Evolutionary conservation across 345 rosid genomes (phyloP).

Genomic region (Citrus australasica): DNA sequence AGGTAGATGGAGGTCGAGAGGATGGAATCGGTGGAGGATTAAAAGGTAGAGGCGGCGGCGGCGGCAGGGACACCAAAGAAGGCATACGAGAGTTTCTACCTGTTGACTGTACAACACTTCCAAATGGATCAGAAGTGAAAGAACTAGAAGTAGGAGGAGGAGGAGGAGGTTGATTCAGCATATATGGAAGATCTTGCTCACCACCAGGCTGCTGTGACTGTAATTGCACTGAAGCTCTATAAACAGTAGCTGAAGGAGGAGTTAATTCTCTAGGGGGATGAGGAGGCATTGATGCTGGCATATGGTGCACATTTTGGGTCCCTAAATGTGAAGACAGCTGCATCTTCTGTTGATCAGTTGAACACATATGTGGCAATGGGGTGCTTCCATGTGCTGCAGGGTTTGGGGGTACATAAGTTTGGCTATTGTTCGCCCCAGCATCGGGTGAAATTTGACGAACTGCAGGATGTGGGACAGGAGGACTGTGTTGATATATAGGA

Average conservation of each 20-base stretch:
- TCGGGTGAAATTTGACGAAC: slow-evolving; percentile 28
- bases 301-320: slow-evolving; percentile 20
- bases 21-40: slow-evolving; percentile 28
- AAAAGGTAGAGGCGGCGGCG: slow-evolving; percentile 31
- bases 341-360: slow-evolving; percentile 30
- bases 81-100: slow-evolving; percentile 17
- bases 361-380: slow-evolving; percentile 20
- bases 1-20: slow-evolving; percentile 21
- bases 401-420: slow-evolving; percentile 23
- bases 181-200: slow-evolving; percentile 26
- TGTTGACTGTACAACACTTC: slow-evolving; percentile 14
- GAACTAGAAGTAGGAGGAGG: slow-evolving; percentile 24
- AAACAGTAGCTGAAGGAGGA: slow-evolving; percentile 29
- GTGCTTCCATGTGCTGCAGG: slow-evolving; percentile 24
- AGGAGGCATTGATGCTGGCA: slow-evolving; percentile 29
- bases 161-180: slow-evolving; percentile 17
- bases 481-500: slow-evolving; percentile 35
- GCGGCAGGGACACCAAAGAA: slow-evolving; percentile 27
- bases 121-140: slow-evolving; percentile 19
- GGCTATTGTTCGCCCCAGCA: slow-evolving; percentile 30
- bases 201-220: slow-evolving; percentile 22
- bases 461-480: slow-evolving; percentile 23
- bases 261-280: slow-evolving; percentile 29
- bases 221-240: slow-evolving; percentile 26
- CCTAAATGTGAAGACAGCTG: slow-evolving; percentile 24